These are phyloP conservation scores for Trichoderma sp. DNA, from an alignment of 2,329 filamentous ascomycete species.

Conservation along the genomic window DNA sequence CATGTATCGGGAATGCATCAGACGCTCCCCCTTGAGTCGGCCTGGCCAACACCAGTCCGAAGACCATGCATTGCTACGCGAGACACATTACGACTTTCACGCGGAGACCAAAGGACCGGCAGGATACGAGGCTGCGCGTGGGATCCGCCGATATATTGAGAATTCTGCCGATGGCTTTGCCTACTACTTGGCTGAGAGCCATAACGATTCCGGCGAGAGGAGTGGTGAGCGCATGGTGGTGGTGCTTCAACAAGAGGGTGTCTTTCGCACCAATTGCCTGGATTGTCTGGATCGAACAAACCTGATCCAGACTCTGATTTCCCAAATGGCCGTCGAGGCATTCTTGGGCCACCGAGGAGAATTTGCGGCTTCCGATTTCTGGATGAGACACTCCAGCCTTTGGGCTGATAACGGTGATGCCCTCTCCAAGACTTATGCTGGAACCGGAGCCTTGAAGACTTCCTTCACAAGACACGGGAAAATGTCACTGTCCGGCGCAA, in stretches of 20 bases:
- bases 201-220: conserved; percentile 50
- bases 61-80: conserved; percentile 72
- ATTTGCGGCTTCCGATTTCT: conserved; percentile 74
- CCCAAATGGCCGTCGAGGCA: conserved; percentile 83
- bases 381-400: conserved; percentile 84
- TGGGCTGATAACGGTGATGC: conserved; percentile 98
- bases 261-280: conserved; percentile 93
- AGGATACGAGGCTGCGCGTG: conserved; percentile 86
- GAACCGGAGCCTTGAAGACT: conserved; percentile 91
- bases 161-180: conserved; percentile 81
- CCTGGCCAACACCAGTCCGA: conserved; percentile 50
- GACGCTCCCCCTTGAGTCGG: conserved; percentile 67
- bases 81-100: conserved; percentile 94
- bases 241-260: conserved; percentile 87
- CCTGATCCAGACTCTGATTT: conserved; percentile 91
- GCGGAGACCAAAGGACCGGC: conserved; percentile 83
- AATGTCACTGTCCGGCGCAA: conserved; percentile 88
- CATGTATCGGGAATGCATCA: conserved; percentile 75
- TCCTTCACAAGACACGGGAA: conserved; percentile 93
- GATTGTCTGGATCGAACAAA: conserved; percentile 97
- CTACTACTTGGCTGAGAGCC: conserved; percentile 82
- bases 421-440: conserved; percentile 91
- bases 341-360: conserved; percentile 74
- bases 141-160: conserved; percentile 76
- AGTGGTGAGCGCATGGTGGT: conserved; percentile 55